phyloP scores from a whole-genome alignment of 73 alveolate genomes.

The Paramecium tetraurelia region DNA sequence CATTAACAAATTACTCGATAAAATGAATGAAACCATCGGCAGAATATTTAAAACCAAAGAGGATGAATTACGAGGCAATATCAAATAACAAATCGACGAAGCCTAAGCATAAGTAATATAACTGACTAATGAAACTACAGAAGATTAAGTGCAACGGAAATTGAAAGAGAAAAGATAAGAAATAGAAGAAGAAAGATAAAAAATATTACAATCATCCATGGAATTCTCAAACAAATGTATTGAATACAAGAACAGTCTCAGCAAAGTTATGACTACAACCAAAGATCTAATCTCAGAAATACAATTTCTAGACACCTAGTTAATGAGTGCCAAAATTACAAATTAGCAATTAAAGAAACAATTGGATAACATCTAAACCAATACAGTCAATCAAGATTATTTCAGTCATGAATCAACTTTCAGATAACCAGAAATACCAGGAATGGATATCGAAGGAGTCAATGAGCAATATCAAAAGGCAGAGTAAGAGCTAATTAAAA shows the following conservation, averaged over 20 bases:
- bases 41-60: constrained; percentile 15
- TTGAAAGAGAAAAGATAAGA: constrained; percentile 34
- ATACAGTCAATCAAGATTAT: neutral
- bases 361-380: neutral
- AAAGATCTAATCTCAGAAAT: constrained; percentile 12
- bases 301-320: neutral
- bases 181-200: constrained; percentile 15
- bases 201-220: constrained; percentile 33
- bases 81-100: neutral
- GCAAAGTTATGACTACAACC: constrained; percentile 20
- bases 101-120: constrained; percentile 10
- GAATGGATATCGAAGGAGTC: constrained; percentile 20
- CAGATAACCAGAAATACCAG: neutral
- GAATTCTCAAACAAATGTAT: constrained; percentile 34
- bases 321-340: constrained; percentile 3
- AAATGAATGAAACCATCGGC: constrained; percentile 34
- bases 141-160: neutral
- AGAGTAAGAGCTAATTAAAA: neutral
- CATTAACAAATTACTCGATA: neutral
- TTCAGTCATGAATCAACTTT: neutral
- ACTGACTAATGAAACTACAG: constrained; percentile 5
- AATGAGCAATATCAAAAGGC: neutral
- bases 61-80: neutral
- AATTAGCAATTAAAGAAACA: neutral
- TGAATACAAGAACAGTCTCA: constrained; percentile 22